These are phyloP conservation scores for Solanum chaucha DNA, from an alignment of 257 asterid species.

Conservation along the genomic window DNA sequence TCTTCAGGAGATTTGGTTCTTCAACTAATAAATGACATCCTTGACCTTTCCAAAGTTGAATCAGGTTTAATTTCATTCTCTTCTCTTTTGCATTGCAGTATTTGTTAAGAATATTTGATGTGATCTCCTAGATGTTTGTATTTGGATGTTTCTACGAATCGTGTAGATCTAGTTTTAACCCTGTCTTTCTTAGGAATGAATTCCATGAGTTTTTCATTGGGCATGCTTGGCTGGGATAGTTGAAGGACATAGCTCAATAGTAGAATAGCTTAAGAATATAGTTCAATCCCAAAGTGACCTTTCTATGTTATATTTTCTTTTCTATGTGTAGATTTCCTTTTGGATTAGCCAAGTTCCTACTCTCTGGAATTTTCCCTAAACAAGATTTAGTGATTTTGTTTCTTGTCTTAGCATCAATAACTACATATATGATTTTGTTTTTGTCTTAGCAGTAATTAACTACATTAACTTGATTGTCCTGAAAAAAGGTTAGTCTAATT, in stretches of 20 bases:
- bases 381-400: neutral
- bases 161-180: neutral
- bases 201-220: neutral
- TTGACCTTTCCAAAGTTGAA: constrained; percentile 78
- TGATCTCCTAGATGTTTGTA: neutral
- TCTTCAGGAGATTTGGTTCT: constrained; percentile 57
- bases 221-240: neutral
- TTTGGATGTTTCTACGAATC: neutral
- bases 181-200: neutral
- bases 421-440: neutral
- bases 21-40: constrained; percentile 80
- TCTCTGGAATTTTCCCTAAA: neutral
- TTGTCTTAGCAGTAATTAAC: neutral
- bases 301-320: neutral
- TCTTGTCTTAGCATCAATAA: neutral
- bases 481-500: neutral
- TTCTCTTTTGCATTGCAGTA: neutral
- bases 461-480: neutral
- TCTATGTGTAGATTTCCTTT: neutral
- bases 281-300: neutral
- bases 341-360: neutral
- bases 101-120: neutral
- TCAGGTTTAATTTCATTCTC: constrained; percentile 24
- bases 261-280: neutral
- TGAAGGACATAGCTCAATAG: neutral